Conservation (phyloP, 179 eudicot species). For the Spinacia oleracea region DNA sequence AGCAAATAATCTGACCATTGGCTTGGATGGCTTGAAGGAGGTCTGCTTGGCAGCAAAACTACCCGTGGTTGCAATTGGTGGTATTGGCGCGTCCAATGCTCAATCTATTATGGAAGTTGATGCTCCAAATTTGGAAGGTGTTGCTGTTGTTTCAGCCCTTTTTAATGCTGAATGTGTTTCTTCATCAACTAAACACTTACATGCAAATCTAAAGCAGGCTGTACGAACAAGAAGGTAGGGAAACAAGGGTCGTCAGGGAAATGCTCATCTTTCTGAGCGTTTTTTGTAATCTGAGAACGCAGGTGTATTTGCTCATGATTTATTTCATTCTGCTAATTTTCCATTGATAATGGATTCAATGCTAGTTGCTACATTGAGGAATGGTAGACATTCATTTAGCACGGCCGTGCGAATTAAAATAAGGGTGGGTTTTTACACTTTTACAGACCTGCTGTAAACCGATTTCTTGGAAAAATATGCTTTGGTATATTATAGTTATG, state of each 20-base stretch:
- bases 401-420: no score
- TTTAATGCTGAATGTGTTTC: conserved; percentile 68
- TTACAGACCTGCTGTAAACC: no score
- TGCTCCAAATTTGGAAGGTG: conserved; percentile 65
- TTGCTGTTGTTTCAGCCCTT: conserved; percentile 86
- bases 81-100: conserved; percentile 66
- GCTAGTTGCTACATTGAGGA: no score
- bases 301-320: no score
- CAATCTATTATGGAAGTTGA: conserved; percentile 57
- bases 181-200: conserved; percentile 55
- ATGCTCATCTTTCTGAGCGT: not conserved
- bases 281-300: not conserved
- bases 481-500: no score
- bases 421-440: no score
- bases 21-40: conserved; percentile 69
- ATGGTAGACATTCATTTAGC: no score
- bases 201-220: conserved; percentile 40
- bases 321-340: no score
- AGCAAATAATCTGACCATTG: conserved; percentile 64
- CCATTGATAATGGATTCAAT: no score
- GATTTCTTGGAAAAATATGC: no score
- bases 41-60: conserved; percentile 70
- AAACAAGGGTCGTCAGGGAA: not conserved
- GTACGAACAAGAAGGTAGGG: conserved; percentile 19
- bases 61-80: conserved; percentile 96